Evolutionary conservation across 306 rosid species (phyloP).

Genomic region (Malus sylvestris): DNA sequence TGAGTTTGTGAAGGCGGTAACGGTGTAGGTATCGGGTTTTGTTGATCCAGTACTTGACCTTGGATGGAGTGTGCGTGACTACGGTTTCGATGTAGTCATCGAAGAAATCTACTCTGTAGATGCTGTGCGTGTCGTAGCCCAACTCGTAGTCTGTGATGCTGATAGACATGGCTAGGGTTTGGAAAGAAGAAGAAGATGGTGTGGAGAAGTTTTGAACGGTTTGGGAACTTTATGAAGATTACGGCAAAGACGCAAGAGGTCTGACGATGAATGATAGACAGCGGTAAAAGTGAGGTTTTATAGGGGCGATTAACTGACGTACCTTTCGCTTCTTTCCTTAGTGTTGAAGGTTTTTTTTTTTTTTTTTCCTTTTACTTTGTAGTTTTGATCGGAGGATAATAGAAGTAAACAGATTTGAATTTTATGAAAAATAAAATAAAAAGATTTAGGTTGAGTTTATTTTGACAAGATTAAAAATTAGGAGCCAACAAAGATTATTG

Average conservation of each 20-base stretch:
- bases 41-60: slow-evolving; percentile 23
- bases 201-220: neutral
- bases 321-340: neutral
- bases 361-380: neutral
- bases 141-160: neutral
- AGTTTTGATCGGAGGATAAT: neutral
- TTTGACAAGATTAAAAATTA: no score
- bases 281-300: neutral
- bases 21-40: neutral
- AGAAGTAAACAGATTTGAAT: no score
- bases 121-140: neutral
- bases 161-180: neutral
- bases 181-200: neutral
- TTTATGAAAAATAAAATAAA: no score
- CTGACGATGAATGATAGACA: neutral
- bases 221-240: neutral
- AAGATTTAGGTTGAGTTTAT: no score
- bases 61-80: slow-evolving; percentile 22
- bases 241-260: neutral
- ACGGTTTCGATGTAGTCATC: neutral
- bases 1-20: neutral
- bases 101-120: neutral
- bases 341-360: neutral
- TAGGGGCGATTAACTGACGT: neutral
- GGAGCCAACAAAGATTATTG: no score